Conservation (phyloP, 306 rosid species). For the Heteromeles arbutifolia region DNA sequence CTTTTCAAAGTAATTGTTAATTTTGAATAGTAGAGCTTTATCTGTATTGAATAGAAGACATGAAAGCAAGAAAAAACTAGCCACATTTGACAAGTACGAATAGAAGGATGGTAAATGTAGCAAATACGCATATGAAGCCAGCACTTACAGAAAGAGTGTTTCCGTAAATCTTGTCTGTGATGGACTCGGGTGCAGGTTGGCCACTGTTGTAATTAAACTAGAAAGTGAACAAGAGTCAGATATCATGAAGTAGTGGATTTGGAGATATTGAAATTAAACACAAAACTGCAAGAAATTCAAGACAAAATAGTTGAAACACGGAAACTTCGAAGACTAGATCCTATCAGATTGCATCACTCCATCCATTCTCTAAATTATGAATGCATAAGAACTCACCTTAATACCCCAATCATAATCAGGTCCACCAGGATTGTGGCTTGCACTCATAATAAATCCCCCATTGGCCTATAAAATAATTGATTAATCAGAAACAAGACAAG, state of each 20-base stretch:
- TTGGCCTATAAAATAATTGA: conserved; percentile 57
- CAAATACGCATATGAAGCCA: neutral
- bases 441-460: conserved; percentile 99
- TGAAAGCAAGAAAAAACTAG: conserved; percentile 8
- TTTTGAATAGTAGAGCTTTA: neutral
- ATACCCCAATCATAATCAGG: conserved; percentile 99
- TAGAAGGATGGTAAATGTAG: neutral
- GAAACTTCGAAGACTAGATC: neutral
- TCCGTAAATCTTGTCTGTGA: conserved; percentile 94
- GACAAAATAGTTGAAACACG: neutral
- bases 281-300: neutral
- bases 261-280: neutral
- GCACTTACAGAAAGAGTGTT: conserved; percentile 85
- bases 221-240: conserved; percentile 33
- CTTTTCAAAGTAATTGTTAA: neutral
- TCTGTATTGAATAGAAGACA: neutral
- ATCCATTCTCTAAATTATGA: neutral
- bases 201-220: conserved; percentile 98
- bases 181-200: conserved; percentile 98
- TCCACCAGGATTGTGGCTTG: conserved; percentile 98
- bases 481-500: conserved; percentile 12
- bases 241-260: conserved; percentile 7
- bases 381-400: conserved; percentile 49
- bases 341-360: neutral
- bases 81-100: conserved; percentile 1